phyloP scores from a whole-genome alignment of 495 filamentous ascomycete genomes.

The Neurospora sp. region DNA sequence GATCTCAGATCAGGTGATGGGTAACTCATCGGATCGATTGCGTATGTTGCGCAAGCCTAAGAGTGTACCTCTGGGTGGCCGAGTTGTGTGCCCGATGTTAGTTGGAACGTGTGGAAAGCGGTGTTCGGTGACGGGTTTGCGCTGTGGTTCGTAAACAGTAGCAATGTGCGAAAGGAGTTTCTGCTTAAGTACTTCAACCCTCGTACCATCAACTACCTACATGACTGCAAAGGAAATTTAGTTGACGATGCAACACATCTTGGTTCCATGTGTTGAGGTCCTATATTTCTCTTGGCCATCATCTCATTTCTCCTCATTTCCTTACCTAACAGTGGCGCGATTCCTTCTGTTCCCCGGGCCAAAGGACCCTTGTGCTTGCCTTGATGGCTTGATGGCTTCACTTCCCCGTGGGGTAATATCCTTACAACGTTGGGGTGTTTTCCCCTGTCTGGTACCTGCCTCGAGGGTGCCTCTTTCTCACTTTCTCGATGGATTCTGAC shows the following conservation, averaged over 20 bases:
- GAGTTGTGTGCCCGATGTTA: no score
- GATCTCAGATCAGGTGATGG: no score
- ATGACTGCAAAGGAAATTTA: no score
- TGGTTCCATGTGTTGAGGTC: not conserved
- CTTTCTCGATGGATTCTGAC: no score
- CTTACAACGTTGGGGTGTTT: not conserved
- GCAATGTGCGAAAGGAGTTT: not conserved
- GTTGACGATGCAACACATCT: no score
- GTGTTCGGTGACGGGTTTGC: not conserved
- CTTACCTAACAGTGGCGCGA: not conserved
- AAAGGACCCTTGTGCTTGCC: not conserved
- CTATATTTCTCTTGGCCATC: not conserved
- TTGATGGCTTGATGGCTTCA: not conserved
- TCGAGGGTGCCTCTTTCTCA: not conserved
- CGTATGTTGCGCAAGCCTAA: no score
- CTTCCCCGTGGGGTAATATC: not conserved
- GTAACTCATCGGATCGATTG: no score
- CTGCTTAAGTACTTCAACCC: no score
- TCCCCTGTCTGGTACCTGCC: not conserved
- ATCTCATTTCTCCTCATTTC: not conserved
- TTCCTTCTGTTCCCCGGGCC: not conserved
- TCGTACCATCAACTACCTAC: no score
- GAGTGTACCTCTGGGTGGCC: no score
- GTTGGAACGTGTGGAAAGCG: no score
- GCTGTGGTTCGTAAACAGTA: not conserved